phyloP scores from a whole-genome alignment of 2,329 filamentous ascomycete species.

The Zasmidium angulare region DNA sequence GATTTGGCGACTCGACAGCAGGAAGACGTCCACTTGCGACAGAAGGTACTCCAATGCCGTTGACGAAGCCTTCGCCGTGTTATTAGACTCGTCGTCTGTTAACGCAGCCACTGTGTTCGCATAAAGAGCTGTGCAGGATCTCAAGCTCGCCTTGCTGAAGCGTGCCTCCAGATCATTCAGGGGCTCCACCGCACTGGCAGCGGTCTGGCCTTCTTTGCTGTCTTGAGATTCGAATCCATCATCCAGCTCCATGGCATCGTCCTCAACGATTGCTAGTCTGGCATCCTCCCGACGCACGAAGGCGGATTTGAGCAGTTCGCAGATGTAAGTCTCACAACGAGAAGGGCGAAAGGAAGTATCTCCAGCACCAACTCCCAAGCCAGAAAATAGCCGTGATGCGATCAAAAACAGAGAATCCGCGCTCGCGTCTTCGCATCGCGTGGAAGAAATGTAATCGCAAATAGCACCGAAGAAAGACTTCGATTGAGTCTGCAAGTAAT shows the following conservation, averaged over 20 bases:
- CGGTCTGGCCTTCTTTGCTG: slow-evolving; percentile 44
- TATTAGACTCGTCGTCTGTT: not conserved
- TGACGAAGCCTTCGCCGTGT: slow-evolving; percentile 8
- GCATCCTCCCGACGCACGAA: slow-evolving; percentile 9
- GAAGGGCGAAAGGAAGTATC: not conserved
- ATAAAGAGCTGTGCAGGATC: slow-evolving; percentile 25
- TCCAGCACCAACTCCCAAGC: slow-evolving; percentile 5
- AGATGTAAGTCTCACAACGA: slow-evolving; percentile 23
- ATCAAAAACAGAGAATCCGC: slow-evolving; percentile 44
- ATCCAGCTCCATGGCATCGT: slow-evolving; percentile 67
- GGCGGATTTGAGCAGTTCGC: slow-evolving; percentile 14
- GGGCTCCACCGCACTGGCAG: slow-evolving; percentile 38
- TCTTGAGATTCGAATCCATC: slow-evolving; percentile 62
- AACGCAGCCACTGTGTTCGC: slow-evolving; percentile 15
- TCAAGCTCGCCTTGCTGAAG: slow-evolving; percentile 22
- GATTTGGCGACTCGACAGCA: slow-evolving; percentile 28
- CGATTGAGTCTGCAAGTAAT: slow-evolving; percentile 30
- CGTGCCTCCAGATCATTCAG: slow-evolving; percentile 43
- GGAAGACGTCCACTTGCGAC: slow-evolving; percentile 18
- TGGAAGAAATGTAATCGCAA: slow-evolving; percentile 35
- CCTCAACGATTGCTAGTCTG: slow-evolving; percentile 42
- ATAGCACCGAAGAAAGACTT: slow-evolving; percentile 33
- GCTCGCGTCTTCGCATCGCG: slow-evolving; percentile 44
- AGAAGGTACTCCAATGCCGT: slow-evolving; percentile 26
- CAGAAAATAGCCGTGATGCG: slow-evolving; percentile 29